Base-by-base conservation (phyloP, 805 yeast genomes). In the Metschnikowia dekortorum region DNA sequence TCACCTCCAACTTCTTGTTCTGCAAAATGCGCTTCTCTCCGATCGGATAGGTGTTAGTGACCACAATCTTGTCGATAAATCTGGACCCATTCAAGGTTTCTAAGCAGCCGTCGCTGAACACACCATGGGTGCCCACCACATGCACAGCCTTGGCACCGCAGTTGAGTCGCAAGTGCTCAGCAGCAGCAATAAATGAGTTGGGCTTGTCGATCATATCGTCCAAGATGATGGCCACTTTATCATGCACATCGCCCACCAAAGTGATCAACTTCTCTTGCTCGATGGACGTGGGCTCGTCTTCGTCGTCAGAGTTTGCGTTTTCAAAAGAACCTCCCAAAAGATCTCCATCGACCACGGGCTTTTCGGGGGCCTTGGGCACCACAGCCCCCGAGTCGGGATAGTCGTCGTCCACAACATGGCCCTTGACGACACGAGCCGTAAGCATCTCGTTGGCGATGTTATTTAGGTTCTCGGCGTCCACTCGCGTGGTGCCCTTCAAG, bases 171-270 rank as follows among this genome's bases (percentile, higher is more conserved):
- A 96, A 82, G 72, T 94, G 99, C 72, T 94, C 99, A 33, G 99
- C 99, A 39, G 99, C 99, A 31, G 97, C 92, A 56, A 94, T 87
- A 65, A 91, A 92, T 8, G 96, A 83, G 56, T 85, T 84, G 41
- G 97, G 97, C 66, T 94, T 89, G 66, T 94, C 99, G 61, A 94
- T 86, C 95, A 94, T 89, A 67, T 94, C 99, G 71, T 94, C 99
- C 52, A 94, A 77, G 53, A 94, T 87, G 58, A 94, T 88, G 16
- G 97, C 98, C 6, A 96, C 87, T 68, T 88, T 88, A 60, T 83
- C 86, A 57, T 87, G 83, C 46, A 94, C 99, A 66, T 92, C 95
- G 54, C 99, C 99, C 41, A 94, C 99, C 50, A 94, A 78, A 11
- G 99, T 94, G 65, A 94, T 94, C 62, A 92, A 80, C 69, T 89